These are phyloP conservation scores for Capsella bursapastoris DNA, from an alignment of 345 rosid genomes.

Conservation along the genomic window DNA sequence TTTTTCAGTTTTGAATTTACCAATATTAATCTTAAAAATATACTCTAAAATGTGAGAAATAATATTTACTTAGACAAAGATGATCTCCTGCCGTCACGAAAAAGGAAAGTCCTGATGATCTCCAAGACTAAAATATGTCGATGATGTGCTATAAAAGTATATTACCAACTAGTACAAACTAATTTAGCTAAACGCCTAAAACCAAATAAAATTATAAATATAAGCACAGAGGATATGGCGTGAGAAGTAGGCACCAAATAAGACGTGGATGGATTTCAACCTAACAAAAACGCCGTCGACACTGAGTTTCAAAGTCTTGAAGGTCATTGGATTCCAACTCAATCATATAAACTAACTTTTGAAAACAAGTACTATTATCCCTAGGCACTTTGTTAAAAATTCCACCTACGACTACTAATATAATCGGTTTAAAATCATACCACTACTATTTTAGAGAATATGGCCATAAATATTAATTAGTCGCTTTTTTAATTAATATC, in stretches of 20 bases:
- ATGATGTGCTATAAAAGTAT: not conserved
- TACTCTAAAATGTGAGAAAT: too few species aligned
- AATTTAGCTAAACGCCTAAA: not conserved
- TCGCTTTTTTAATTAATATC: not conserved
- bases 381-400: not conserved
- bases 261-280: constrained; percentile 19
- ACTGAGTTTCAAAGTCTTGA: not conserved
- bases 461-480: not conserved
- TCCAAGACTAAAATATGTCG: not conserved
- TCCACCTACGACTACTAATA: not conserved
- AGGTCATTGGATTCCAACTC: constrained; percentile 17
- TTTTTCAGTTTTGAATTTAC: too few species aligned
- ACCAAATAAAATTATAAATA: not conserved
- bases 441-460: not conserved
- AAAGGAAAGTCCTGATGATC: not conserved
- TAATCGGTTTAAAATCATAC: not conserved
- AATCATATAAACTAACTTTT: not conserved
- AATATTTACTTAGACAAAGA: not conserved
- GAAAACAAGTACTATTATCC: not conserved
- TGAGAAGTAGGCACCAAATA: constrained; percentile 22
- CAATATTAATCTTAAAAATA: too few species aligned
- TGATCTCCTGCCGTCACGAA: not conserved
- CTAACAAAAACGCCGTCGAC: constrained; percentile 23
- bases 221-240: constrained; percentile 7
- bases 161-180: not conserved